Evolutionary conservation across 1,139 yeast genomes (phyloP), one percentile per base, ranked within the genome.

Genomic region (Blastobotrys illinoisensis): DNA sequence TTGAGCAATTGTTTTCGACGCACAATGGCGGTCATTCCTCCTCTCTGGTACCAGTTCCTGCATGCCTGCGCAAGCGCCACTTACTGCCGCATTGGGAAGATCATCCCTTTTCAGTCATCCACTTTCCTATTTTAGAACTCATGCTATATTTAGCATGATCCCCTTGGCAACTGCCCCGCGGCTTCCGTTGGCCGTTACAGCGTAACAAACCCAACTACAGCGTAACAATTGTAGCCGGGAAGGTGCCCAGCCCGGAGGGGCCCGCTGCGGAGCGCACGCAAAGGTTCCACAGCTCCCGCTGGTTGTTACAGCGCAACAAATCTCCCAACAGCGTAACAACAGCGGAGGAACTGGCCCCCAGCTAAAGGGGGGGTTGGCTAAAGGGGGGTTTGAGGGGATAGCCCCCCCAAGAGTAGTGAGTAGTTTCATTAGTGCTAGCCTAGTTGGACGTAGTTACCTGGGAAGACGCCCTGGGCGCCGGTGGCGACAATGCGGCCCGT

Each of bases 381-480:
- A 21, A 21, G 23, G 23, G 4, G 23, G 23, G 23, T 4, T 21
- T 6, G 23, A 21, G 23, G 23, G 23, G 5, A 4, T 21, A 21
- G 5, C 23, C 23, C 6, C 23, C 6, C 23, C 6, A n/a, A n/a
- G 23, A 21, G 23, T 21, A 21, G 6, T 4, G 6, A 21, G 11
- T 26, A 32, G 40, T 32, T 13, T 32, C 40, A 32, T 32, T 11
- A 14, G 21, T 14, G 20, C 52, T 56, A 65, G 21, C 69, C 65
- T n/a, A 87, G 71, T 68, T 87, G 91, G 40, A 93, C 98, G 67
- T 93, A 93, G 70, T 91, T 93, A 14, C 97, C 98, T 4, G 99
- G 99, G 76, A 93, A 93, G 6, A 85, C 88, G 54, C 99, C 99
- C 54, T 85, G 83, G 58, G 79, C 85, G 9, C 97, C 97, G 64